A percentile compares a stretch with the other conserved stretches of the same genome.
These are phyloP conservation scores for Schwanniomyces pseudopolymorphus DNA, from an alignment of 805 yeast species.

Conservation along the genomic window DNA sequence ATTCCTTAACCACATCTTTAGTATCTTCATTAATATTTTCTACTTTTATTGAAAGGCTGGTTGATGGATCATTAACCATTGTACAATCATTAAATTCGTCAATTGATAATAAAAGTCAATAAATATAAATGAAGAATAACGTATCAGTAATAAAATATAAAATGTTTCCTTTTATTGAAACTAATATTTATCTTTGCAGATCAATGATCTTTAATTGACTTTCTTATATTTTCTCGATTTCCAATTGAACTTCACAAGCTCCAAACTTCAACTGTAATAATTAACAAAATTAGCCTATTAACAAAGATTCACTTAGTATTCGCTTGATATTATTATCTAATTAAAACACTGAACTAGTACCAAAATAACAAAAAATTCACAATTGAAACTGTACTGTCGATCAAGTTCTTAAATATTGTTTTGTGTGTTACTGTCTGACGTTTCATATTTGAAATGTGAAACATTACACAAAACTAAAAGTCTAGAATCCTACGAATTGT, in stretches of 20 bases:
- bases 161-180: not conserved
- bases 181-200: not conserved
- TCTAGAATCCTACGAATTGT: not conserved
- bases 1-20: conserved; percentile 31
- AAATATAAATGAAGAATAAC: not conserved
- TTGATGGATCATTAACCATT: not conserved
- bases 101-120: not conserved
- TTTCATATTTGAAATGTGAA: conserved; percentile 14
- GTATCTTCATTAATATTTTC: conserved; percentile 4
- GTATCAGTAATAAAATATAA: not conserved
- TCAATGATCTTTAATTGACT: too few relatives aligned
- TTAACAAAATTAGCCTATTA: not conserved
- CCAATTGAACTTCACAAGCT: not conserved
- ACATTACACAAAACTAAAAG: conserved; percentile 13
- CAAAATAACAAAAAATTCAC: conserved; percentile 1
- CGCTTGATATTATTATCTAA: not conserved
- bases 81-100: not conserved
- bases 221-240: not conserved
- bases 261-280: not conserved
- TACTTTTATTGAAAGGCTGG: not conserved
- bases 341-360: not conserved
- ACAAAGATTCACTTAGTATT: not conserved
- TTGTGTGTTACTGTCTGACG: conserved; percentile 6
- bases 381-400: conserved; percentile 2
- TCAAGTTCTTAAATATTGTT: conserved; percentile 4